Base-by-base conservation (phyloP, 139 green algal genomes). In the Coccomyxa sp. region DNA sequence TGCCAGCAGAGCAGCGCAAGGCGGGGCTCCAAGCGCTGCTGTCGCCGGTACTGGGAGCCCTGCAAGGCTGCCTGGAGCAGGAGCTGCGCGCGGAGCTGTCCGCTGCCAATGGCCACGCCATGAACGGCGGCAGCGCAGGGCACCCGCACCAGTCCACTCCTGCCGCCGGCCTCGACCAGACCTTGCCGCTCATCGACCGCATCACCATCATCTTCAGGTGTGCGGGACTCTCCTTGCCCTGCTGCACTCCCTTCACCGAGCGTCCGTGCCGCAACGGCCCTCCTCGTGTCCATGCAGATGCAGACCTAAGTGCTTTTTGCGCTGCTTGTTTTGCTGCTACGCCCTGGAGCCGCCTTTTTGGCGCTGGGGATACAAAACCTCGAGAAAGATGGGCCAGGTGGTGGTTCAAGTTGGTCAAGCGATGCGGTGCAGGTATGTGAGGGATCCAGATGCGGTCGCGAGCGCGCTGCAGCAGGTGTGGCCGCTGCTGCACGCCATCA, bases 151-250 rank as follows among this genome's bases (percentile, higher is more conserved):
- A 38, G 78, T 25, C 78, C 17, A 38, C 38, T n/a, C n/a, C n/a
- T 3, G 31, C 38, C 67, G 58, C 30, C 32, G n/a, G 71, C 31
- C 32, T 45, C 76, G 13, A 13, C 58, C 12, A 38, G 27, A 18
- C 76, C 85, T 32, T 93, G 63, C 87, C 91, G 21, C 82, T 95
- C 38, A 78, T 93, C 60, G 93, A 96, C 76, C 84, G 93, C 14
- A 74, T 95, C 10, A 89, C 91, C 31, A 90, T 87, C 71, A 84
- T 96, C 68, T 93, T 96, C 79, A 86, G 85, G 77, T 76, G 21
- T 18, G n/a, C 16, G 13, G 3, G 38, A 11, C 3, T 11, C 38
- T 51, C 38, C 38, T 51, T 7, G 38, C 38, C 38, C 38, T 11
- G 38, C 38, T 51, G 38, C 38, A 51, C 38, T 51, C 38, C 38